Evolutionary conservation across 768 basidiomycete species (phyloP), one percentile per base, ranked within the genome.

Genomic region (Suillus tomentosus): DNA sequence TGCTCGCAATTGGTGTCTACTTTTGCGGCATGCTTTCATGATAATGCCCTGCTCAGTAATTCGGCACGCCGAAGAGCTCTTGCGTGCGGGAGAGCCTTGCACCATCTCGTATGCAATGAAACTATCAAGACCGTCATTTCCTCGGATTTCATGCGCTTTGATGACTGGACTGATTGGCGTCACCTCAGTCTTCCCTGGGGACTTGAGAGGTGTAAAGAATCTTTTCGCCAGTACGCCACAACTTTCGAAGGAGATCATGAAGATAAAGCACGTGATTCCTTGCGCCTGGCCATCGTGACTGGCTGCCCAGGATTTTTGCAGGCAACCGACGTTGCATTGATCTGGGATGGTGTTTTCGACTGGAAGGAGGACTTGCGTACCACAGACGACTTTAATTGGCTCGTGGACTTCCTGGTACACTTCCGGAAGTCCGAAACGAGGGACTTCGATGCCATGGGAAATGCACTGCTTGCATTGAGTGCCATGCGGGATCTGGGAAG

Each of bases 381-480:
- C 3, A 15, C 36, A 34, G 36, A 14, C 8, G 48, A 51, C 27
- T 34, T 39, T 54, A 4, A 50, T 58, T 65, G 64, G 60, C 27
- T 65, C 40, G 40, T 62, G 15, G 61, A 61, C 17, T 65, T 62
- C 40, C 22, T 65, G 22, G 51, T 37, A 17, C 50, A 65, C 40
- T 39, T 54, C 36, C 42, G 56, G 37, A 34, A 31, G 10, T 54
- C 19, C 53, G 0, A 2, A 11, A 11, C 3, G 37, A 39, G 37
- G 37, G 37, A 37, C 36, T 37, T 37, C 36, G 10, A 37, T 37
- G 10, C 36, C 36, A 37, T 37, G 36, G 36, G 36, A 37, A 10
- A 37, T 10, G 36, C 36, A 1, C 9, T 37, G 36, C 36, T 37
- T 10, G 36, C 9, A 37, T 37, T 37, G 36, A 37, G 36, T 37